A percentile compares a stretch with the other conserved stretches of the same genome.
Conservation (phyloP, 2,329 filamentous ascomycete species). For the Dothideomycetidae sp. region DNA sequence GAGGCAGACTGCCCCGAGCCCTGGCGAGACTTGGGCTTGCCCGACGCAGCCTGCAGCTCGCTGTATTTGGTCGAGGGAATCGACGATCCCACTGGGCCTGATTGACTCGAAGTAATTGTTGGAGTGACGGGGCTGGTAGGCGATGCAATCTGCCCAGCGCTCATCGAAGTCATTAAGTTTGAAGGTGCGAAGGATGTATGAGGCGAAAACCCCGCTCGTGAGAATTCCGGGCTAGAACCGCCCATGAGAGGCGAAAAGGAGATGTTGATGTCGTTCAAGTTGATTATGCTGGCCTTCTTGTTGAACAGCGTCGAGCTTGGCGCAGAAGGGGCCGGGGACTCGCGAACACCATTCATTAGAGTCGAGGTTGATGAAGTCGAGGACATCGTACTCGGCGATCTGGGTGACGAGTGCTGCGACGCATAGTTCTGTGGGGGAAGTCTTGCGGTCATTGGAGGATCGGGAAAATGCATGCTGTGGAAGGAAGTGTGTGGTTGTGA, state of each 20-base stretch:
- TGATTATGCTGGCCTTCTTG: conserved; percentile 3
- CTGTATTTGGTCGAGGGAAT: conserved; percentile 3
- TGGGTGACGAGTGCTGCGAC: conserved; percentile 1
- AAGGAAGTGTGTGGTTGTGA: conserved; percentile 10
- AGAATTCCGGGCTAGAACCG: conserved; percentile 6
- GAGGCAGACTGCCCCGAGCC: neutral
- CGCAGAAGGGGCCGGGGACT: conserved; percentile 1
- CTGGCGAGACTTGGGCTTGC: neutral
- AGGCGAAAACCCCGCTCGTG: conserved; percentile 5
- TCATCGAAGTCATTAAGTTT: neutral
- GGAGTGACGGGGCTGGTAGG: neutral
- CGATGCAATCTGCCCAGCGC: neutral
- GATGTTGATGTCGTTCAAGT: conserved; percentile 8
- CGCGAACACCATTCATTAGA: conserved; percentile 2
- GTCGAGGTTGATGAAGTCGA: conserved; percentile 7
- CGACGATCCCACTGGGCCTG: neutral
- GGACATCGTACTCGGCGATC: conserved; percentile 1
- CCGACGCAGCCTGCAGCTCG: neutral
- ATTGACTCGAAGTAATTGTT: neutral
- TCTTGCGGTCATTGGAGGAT: conserved; percentile 1
- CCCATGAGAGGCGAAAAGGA: conserved; percentile 8
- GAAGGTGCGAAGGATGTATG: conserved; percentile 4
- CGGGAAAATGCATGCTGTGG: conserved; percentile 8
- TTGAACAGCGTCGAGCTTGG: conserved; percentile 2
- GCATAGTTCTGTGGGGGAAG: neutral